Base-by-base conservation (phyloP, 2,329 filamentous ascomycete genomes). In the Taxawa tesnikishii region DNA sequence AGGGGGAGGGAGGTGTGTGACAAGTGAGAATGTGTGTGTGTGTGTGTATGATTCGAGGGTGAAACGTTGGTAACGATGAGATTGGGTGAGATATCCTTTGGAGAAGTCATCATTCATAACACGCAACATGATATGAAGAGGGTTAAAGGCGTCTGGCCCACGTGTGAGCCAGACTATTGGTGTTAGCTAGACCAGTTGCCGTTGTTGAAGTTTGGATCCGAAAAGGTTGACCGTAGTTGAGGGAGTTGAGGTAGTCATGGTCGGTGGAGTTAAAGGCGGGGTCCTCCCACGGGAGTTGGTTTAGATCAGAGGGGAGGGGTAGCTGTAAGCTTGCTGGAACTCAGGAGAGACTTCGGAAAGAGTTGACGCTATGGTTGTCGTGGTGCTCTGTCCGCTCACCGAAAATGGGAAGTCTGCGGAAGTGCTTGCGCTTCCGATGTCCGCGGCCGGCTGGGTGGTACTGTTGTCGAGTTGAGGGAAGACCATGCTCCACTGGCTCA, bases 271-370 rank as follows among this genome's bases (percentile, higher is more conserved):
- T 48, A 34, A 53, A 35, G 4, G 49, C 50, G 19, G 49, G 47
- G 33, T 54, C 50, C 13, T 42, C 44, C 51, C 51, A 53, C 14
- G 45, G 41, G 33, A 51, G 49, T 8, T 44, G 37, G 3, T 43
- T 42, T 30, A 16, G 14, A 18, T 42, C 26, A 16, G 14, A 18
- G 33, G 5, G 16, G 21, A 12, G 26, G 28, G n/a, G 25, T 32
- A 28, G 31, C 35, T 16, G 38, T 33, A 30, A 14, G 32, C 15
- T 29, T 24, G 29, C 21, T 36, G n/a, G 38, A 52, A 48, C 25
- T 35, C 42, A 15, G 34, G 28, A 16, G 32, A 34, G 31, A 36
- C 42, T 7, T 33, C 34, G 21, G 43, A 44, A 15, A 43, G 38
- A 29, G 40, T 42, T n/a, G 38, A 38, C 4, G 32, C 26, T 7